phyloP scores from a whole-genome alignment of 2,329 filamentous ascomycete species.

The Stachybotrys chlorohalonatus region DNA sequence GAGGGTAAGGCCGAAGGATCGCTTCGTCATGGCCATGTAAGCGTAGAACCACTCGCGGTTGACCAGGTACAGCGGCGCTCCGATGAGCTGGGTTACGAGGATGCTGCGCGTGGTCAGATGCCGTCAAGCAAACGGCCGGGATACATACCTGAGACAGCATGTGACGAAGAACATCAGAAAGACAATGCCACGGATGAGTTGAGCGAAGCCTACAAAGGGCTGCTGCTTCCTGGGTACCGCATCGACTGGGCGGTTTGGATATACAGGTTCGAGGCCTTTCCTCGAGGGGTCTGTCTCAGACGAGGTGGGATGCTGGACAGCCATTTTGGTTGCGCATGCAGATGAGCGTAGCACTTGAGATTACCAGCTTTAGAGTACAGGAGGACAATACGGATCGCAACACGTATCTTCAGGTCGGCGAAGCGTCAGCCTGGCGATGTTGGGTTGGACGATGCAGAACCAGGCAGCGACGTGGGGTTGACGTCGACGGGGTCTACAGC shows the following conservation, averaged over 20 bases:
- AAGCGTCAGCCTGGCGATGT: too few species aligned
- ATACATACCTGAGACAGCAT: constrained; percentile 38
- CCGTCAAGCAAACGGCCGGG: not conserved
- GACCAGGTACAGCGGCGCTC: constrained; percentile 65
- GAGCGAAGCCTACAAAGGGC: constrained; percentile 29
- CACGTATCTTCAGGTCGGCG: too few species aligned
- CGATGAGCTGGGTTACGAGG: constrained; percentile 64
- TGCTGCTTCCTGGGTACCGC: not conserved
- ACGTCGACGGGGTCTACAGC: too few species aligned
- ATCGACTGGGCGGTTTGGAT: not conserved
- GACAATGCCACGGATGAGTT: constrained; percentile 42
- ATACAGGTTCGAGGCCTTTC: not conserved
- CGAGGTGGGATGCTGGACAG: too few species aligned
- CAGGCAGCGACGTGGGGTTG: too few species aligned
- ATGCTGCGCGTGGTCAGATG: constrained; percentile 33
- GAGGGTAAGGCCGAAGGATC: constrained; percentile 69
- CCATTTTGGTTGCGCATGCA: too few species aligned
- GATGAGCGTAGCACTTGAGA: too few species aligned
- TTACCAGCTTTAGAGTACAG: too few species aligned
- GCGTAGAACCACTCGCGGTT: constrained; percentile 72
- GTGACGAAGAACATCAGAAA: constrained; percentile 43
- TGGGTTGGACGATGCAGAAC: too few species aligned
- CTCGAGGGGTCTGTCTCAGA: not conserved
- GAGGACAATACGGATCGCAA: too few species aligned
- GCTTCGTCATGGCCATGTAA: constrained; percentile 82